phyloP scores from a whole-genome alignment of 805 yeast species.

The Maudiozyma pseudohumilis region DNA sequence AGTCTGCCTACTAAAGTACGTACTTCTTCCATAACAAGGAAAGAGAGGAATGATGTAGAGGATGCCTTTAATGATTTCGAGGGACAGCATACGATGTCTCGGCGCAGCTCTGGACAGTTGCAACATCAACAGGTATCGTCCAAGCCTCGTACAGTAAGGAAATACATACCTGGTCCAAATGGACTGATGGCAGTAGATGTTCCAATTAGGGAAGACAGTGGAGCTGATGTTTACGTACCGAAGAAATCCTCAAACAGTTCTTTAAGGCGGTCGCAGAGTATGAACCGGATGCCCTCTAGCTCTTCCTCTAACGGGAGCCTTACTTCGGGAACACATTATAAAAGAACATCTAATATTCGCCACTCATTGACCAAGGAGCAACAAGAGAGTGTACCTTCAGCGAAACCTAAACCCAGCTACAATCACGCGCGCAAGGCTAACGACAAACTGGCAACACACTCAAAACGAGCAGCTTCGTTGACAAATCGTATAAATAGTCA shows the following conservation, averaged over 20 bases:
- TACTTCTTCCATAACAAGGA: conserved; percentile 3
- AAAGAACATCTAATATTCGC: too few species aligned
- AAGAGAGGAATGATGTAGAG: conserved; percentile 18
- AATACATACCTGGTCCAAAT: conserved; percentile 63
- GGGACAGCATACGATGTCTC: conserved; percentile 18
- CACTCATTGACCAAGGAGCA: too few species aligned
- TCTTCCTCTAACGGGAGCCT: too few species aligned
- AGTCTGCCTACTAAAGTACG: conserved; percentile 11
- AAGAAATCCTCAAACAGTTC: not conserved
- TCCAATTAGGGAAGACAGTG: conserved; percentile 32
- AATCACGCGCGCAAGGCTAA: not conserved
- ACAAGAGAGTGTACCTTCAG: too few species aligned
- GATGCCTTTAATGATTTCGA: conserved; percentile 28
- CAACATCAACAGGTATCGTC: not conserved
- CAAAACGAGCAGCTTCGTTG: not conserved
- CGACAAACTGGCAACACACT: conserved; percentile 1
- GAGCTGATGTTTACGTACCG: not conserved
- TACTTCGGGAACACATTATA: too few species aligned
- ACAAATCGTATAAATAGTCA: not conserved
- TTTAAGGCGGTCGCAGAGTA: not conserved
- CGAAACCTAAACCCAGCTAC: too few species aligned
- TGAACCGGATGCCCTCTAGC: too few species aligned
- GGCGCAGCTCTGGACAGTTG: not conserved
- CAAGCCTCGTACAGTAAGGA: conserved; percentile 42
- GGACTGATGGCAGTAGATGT: conserved; percentile 66